Evolutionary conservation across 2,329 filamentous ascomycete genomes (phyloP), one percentile per base, ranked within the genome.

Genomic region (Colletotrichum gloeosporioides): DNA sequence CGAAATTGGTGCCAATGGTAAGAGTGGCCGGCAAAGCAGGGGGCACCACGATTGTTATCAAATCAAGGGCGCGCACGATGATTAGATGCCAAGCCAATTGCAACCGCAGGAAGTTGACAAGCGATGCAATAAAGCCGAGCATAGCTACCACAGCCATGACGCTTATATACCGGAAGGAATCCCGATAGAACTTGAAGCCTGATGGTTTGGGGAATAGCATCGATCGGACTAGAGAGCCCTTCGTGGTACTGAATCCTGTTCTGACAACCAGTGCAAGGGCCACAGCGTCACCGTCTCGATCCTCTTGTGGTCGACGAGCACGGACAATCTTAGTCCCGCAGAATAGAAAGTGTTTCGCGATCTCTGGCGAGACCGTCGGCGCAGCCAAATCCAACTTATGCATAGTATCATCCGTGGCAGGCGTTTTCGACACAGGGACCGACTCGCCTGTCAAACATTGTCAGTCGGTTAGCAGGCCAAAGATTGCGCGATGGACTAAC

Each of bases 161-260:
- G 6, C 95, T 96, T 76, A 99, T 99, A 83, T 99, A 99, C 27
- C 96, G 93, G 86, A 99, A 99, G 0, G 96, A 98, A 84, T 99
- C 97, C 57, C 95, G 92, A 84, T 99, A 99, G 83, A 99, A 99
- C 81, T 98, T 99, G 91, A 99, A 99, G 0, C 96, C 96, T 1
- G 96, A 98, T 2, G 97, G 97, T 82, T 99, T 99, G 0, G 97
- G 98, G 82, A 99, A 99, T 49, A 99, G 90, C 96, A 99, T 99
- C 1, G 97, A 99, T 29, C 97, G 94, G 75, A 99, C 96, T 22
- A 99, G 88, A 12, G 97, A 95, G 29, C 97, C 97, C 84, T 99
- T 99, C 3, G 97, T 99, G 0, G 97, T 99, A 83, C 98, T 98
- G 86, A 99, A 99, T 3, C 97, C 97, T 4, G 96, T 99, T 77